Evolutionary conservation across 495 filamentous ascomycete genomes (phyloP), one percentile per base, ranked within the genome.

Genomic region (Xylaria flabelliformis): DNA sequence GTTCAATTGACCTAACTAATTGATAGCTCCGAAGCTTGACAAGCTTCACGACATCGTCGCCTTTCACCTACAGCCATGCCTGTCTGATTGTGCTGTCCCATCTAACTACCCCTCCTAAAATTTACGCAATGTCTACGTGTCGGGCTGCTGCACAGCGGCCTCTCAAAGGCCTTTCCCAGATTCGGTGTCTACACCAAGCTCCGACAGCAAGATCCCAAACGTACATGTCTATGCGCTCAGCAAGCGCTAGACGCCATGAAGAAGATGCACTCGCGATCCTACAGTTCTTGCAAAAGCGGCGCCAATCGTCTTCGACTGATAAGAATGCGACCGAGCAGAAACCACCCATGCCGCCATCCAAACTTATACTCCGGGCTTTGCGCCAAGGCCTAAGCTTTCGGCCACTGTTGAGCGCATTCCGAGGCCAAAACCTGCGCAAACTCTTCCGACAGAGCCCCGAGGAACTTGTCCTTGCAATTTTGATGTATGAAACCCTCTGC

Each of bases 371-470:
- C 21, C 73, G 78, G 9, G 78, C 75, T n/a, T 41, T 83, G 1
- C 76, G 70, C 42, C 78, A 76, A 62, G 74, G 79, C 63, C 66
- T 84, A 53, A 78, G 73, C 62, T 72, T 79, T 59, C 73, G 77
- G 21, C 77, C 78, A 26, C 48, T 83, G 41, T 74, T 80, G 50
- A 69, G 72, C 41, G 74, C 75, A 64, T 78, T 83, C n/a, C 74
- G 80, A 39, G 75, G 78, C 58, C 76, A 79, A 50, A 79, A 67
- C 65, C 71, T 84, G 51, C 78, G 74, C 12, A 64, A 70, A 0
- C 72, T 83, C 15, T 83, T 79, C 62, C 79, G 79, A 24, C 74
- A 78, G 58, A 83, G 78, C 67, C 83, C 83, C 4, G 80, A 78
- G 26, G 83, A 85, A 69, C 79, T 83, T 19, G 73, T 85, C 1